Conservation (phyloP, 176 grass and related monocot genomes). For the Phoenix dactylifera region DNA sequence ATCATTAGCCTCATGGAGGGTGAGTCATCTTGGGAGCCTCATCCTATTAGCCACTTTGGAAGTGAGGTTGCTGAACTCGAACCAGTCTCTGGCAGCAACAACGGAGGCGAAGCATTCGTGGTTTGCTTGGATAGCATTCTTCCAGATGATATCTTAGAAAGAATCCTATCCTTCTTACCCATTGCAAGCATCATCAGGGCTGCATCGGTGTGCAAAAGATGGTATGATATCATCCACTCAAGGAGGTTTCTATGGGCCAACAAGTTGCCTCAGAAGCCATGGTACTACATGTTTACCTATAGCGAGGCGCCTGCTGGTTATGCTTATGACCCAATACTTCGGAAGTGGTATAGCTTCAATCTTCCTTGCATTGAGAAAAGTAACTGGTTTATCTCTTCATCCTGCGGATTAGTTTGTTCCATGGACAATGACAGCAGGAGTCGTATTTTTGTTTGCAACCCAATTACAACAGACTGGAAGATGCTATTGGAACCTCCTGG, state of each 20-base stretch:
- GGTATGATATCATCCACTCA: conserved; percentile 53
- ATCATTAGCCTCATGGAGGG: conserved; percentile 35
- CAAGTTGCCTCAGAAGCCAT: conserved; percentile 64
- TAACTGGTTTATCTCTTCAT: conserved; percentile 65
- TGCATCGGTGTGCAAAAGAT: conserved; percentile 65
- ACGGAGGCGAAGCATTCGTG: conserved; percentile 24
- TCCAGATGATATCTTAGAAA: conserved; percentile 84
- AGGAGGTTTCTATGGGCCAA: conserved; percentile 41
- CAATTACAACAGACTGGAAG: conserved; percentile 57
- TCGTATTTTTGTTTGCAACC: conserved; percentile 67
- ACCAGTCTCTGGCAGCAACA: conserved; percentile 21
- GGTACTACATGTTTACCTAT: conserved; percentile 96
- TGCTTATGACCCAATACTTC: conserved; percentile 66
- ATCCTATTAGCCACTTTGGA: conserved; percentile 23
- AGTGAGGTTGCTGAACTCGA: conserved; percentile 20
- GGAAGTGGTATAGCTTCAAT: conserved; percentile 78
- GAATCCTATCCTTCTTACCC: conserved; percentile 75
- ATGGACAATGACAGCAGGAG: conserved; percentile 62
- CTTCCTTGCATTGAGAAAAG: conserved; percentile 68
- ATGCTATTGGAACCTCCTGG: conserved; percentile 60
- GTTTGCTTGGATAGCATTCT: conserved; percentile 46
- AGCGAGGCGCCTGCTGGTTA: conserved; percentile 51
- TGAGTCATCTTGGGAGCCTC: conserved; percentile 33
- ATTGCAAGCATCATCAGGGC: conserved; percentile 60
- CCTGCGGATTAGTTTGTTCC: conserved; percentile 73